Percentiles rank a stretch among this genome's conserved stretches.
phyloP scores from a whole-genome alignment of 2,329 filamentous ascomycete species.

The Nannizzia gypsea region DNA sequence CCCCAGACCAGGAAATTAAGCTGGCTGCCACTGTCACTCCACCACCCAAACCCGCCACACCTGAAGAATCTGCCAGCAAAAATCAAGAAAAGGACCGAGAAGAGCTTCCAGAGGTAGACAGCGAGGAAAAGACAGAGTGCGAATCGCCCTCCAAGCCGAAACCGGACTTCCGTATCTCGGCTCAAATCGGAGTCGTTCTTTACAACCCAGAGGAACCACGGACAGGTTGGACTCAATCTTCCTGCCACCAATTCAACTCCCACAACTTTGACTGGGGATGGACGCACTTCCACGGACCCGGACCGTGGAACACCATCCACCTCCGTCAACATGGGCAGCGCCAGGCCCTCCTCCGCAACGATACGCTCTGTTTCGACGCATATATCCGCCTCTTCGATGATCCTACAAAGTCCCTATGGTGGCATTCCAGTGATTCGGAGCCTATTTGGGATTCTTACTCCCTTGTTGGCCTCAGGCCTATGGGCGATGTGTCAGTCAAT shows the following conservation, averaged over 20 bases:
- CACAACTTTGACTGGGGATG: constrained; percentile 52
- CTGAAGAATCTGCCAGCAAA: constrained; percentile 11
- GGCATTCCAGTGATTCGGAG: constrained; percentile 44
- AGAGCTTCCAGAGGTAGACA: background rate
- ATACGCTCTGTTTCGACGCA: constrained; percentile 50
- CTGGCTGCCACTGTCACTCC: constrained; percentile 17
- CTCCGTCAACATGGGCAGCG: constrained; percentile 46
- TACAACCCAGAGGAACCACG: constrained; percentile 54
- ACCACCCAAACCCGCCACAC: constrained; percentile 4
- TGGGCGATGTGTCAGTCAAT: constrained; percentile 35
- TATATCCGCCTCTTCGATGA: constrained; percentile 52
- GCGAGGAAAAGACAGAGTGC: constrained; percentile 6
- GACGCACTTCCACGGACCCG: constrained; percentile 49
- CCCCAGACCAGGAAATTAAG: constrained; percentile 24
- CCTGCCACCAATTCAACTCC: constrained; percentile 48
- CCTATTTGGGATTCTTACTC: constrained; percentile 45
- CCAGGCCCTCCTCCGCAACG: constrained; percentile 47
- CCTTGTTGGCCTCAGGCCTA: constrained; percentile 46
- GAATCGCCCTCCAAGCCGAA: constrained; percentile 10
- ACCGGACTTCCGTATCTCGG: constrained; percentile 40
- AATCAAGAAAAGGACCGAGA: constrained; percentile 10
- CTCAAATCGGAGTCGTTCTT: constrained; percentile 49
- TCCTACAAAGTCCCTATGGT: constrained; percentile 49
- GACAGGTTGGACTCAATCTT: constrained; percentile 44
- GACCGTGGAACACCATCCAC: constrained; percentile 47